Conservation (phyloP, 345 rosid genomes). For the Stellera chamaejasme region DNA sequence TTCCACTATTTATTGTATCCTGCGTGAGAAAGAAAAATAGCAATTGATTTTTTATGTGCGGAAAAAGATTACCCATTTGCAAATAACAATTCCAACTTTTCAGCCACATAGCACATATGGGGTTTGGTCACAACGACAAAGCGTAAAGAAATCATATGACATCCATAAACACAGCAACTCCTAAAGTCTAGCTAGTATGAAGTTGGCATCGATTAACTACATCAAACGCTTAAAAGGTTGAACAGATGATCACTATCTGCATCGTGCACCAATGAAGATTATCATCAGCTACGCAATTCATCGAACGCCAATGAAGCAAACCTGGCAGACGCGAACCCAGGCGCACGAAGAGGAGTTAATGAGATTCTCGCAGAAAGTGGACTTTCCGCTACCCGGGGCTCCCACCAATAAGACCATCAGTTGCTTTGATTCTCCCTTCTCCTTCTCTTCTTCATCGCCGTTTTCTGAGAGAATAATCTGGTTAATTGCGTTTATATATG, state of each 20-base stretch:
- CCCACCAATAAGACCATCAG: slow-evolving; percentile 54
- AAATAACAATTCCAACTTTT: not conserved
- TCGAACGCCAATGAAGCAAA: slow-evolving; percentile 25
- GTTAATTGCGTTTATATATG: not conserved
- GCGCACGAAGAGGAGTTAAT: slow-evolving; percentile 50
- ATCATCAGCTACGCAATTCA: slow-evolving; percentile 24
- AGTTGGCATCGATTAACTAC: not conserved
- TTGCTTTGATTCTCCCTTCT: slow-evolving; percentile 34
- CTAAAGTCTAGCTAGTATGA: not conserved
- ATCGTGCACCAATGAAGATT: not conserved
- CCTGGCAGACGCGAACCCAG: slow-evolving; percentile 95
- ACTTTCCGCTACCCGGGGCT: slow-evolving; percentile 94
- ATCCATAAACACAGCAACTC: not conserved
- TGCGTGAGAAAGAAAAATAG: slow-evolving; percentile 19
- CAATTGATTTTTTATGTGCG: not conserved
- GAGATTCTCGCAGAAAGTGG: slow-evolving; percentile 74
- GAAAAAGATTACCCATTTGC: not conserved
- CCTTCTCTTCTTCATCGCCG: slow-evolving; percentile 24
- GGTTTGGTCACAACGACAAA: not conserved
- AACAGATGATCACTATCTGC: not conserved
- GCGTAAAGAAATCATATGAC: not conserved
- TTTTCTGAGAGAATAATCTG: not conserved
- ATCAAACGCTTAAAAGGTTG: not conserved
- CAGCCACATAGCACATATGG: too few species aligned
- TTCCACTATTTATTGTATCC: slow-evolving; percentile 83